Base-by-base conservation (phyloP, 2,329 filamentous ascomycete species). In the Pyrenochaeta sp. region DNA sequence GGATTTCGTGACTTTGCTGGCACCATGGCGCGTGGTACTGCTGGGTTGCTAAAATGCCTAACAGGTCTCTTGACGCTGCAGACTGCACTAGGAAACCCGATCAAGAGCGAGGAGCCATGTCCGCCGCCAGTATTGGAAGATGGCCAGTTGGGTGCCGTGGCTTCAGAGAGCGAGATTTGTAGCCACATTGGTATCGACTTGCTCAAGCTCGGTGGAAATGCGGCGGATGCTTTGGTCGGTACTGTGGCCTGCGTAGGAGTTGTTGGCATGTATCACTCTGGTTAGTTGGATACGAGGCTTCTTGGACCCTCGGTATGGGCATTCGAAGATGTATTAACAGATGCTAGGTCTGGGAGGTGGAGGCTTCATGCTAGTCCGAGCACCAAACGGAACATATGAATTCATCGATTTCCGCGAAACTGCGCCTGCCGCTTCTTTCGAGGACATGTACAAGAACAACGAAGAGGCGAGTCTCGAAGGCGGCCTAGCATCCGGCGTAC, bases 341-440 rank as follows among this genome's bases (percentile, higher is more conserved):
- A n/a, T n/a, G 13, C 25, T 37, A 76, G 93, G 94, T 15, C 90
- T 97, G 58, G 93, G 91, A 22, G 94, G 94, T 6, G 94, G 94
- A 40, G 94, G 94, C 2, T 98, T 98, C 78, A 91, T 93, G 84
- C 83, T 97, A 5, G 86, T 97, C 5, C 88, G 91, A 47, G 84
- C 87, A 34, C 80, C 86, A 15, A 82, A 91, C 57, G 92, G 92
- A n/a, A 82, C 82, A 19, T 96, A 93, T 72, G 92, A 96, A 72
- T 89, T 89, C 57, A 88, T 98, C 66, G 94, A 98, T 78, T 98
- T 96, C 72, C 85, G 94, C 46, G 94, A 98, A 76, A 88, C 90
- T 0, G 94, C 94, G 0, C 94, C 94, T 0, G 90, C 89, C 0
- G 91, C 91, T 0, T 91, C 93, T 0, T 88, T 84, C 64, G 83